Evolutionary conservation across 108 stramenopile species (phyloP).

Genomic region (Skeletonema menzelii): DNA sequence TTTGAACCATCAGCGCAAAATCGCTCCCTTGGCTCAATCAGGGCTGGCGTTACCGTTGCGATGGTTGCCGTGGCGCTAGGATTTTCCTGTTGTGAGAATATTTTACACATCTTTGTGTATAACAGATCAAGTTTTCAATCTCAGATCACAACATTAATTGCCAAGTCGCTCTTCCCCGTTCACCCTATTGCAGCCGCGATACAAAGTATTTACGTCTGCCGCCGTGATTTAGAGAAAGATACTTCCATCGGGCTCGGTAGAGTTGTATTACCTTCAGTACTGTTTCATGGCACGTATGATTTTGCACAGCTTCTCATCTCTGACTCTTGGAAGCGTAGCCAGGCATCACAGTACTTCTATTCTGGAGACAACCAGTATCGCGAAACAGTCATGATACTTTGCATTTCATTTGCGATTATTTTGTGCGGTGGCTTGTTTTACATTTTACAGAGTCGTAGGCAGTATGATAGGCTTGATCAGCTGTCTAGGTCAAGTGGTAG

Average conservation of each 20-base stretch:
- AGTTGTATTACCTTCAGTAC: constrained; percentile 32
- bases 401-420: constrained; percentile 21
- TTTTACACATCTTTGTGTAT: constrained; percentile 87
- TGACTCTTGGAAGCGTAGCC: constrained; percentile 24
- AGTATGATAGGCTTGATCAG: constrained; percentile 40
- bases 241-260: constrained; percentile 32
- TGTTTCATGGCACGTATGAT: constrained; percentile 46
- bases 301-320: constrained; percentile 26
- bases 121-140: constrained; percentile 44
- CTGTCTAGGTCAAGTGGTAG: background rate
- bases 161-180: constrained; percentile 45
- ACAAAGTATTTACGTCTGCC: constrained; percentile 48
- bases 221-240: constrained; percentile 44
- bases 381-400: constrained; percentile 5
- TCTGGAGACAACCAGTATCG: background rate
- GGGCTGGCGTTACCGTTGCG: constrained; percentile 70
- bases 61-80: constrained; percentile 84
- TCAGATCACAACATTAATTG: constrained; percentile 34
- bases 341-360: constrained; percentile 40
- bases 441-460: constrained; percentile 23
- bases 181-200: constrained; percentile 48
- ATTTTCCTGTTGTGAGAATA: constrained; percentile 84
- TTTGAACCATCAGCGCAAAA: constrained; percentile 28
- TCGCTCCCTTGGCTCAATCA: constrained; percentile 31
- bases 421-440: constrained; percentile 29